Percentiles rank a stretch among this genome's conserved stretches.
Conservation (phyloP, 176 grass and related monocot species). For the Metroxylon sagu region DNA sequence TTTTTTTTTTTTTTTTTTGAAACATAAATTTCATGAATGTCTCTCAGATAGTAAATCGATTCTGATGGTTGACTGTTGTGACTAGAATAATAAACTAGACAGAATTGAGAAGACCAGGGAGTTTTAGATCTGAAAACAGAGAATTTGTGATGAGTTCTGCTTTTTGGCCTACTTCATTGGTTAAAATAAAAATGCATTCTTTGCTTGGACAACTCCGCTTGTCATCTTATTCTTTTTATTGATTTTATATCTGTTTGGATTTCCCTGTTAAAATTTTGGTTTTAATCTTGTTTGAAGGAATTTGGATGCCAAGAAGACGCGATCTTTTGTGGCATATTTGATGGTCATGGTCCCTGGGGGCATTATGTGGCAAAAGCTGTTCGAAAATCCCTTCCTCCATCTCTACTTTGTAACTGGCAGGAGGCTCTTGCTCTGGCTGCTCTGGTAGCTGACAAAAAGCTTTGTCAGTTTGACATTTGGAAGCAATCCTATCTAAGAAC, state of each 20-base stretch:
- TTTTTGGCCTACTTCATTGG: too few species aligned
- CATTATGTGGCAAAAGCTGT: conserved; percentile 85
- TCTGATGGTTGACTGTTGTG: too few species aligned
- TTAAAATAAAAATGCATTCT: too few species aligned
- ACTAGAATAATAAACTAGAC: too few species aligned
- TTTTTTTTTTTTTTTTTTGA: too few species aligned
- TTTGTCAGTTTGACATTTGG: conserved; percentile 62
- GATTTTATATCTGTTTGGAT: conserved; percentile 3
- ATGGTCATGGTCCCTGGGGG: conserved; percentile 89
- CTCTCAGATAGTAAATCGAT: too few species aligned
- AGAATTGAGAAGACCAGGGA: too few species aligned
- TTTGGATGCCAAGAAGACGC: conserved; percentile 72
- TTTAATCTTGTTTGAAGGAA: conserved; percentile 27
- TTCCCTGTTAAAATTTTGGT: background rate
- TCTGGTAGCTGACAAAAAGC: conserved; percentile 52
- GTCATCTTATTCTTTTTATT: too few species aligned
- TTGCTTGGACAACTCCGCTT: too few species aligned
- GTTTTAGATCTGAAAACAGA: too few species aligned
- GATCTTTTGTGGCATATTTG: conserved; percentile 80
- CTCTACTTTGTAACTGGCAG: conserved; percentile 70
- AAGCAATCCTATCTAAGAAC: conserved; percentile 41
- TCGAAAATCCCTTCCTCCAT: conserved; percentile 49
- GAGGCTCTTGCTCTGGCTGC: conserved; percentile 58
- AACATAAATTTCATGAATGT: too few species aligned
- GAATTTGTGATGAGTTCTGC: too few species aligned